Evolutionary conservation across 495 filamentous ascomycete species (phyloP), one percentile per base, ranked within the genome.

Genomic region (Aspergillus asperescens): DNA sequence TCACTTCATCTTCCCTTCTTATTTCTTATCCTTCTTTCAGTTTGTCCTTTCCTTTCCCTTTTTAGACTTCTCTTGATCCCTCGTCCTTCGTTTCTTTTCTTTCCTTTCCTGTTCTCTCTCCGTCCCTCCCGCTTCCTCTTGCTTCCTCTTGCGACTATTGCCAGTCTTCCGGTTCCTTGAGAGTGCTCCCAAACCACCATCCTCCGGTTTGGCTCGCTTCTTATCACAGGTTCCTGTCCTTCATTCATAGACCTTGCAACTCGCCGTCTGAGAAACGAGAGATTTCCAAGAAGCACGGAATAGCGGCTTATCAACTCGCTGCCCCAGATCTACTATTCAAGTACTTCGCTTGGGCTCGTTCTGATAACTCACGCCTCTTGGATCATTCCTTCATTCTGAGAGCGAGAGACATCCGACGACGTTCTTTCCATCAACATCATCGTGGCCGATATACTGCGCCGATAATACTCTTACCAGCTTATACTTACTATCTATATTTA

Each of bases 171-270:
- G 55, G 52, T 51, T 39, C 55, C 58, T 54, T 52, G 38, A 35
- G 54, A 54, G 44, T 42, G 50, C 32, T 22, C 47, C 54, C 43
- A 23, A 52, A 50, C 52, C 48, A 49, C 43, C 41, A 19, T 27
- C 24, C 16, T 40, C 48, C 31, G 54, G 39, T 56, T 56, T 54
- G 47, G 58, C 32, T 57, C 44, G 54, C 41, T 35, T 59, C 54
- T 45, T 28, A 44, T 39, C 41, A 56, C 23, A 64, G 64, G 62
- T 59, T 57, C 67, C 65, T 68, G 62, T 67, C 66, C 62, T 67
- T 71, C 68, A 50, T 62, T 62, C 54, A 55, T 38, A 58, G 46
- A 54, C 50, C 47, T n/a, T 43, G 42, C 55, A 38, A 38, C 43
- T 52, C 42, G 22, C 29, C 48, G 31, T 50, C 50, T 46, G 48